Evolutionary conservation across 2,329 filamentous ascomycete genomes (phyloP), one percentile per base, ranked within the genome.

Genomic region (Thelonectria discophora): DNA sequence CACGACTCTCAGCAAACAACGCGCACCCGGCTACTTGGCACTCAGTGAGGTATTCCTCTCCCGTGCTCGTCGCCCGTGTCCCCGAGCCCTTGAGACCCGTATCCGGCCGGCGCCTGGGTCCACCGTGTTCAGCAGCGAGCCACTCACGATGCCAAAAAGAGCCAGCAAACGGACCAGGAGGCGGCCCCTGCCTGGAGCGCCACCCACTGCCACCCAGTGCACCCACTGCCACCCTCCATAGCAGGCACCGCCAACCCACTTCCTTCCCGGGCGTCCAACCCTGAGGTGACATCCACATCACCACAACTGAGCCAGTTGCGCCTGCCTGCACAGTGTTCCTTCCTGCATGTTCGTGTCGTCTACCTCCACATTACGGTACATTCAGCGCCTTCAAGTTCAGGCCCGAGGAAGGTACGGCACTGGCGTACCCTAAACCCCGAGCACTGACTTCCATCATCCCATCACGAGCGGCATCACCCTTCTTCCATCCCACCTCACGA

Each of bases 91-190:
- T 5, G 12, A 48, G 54, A n/a, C 45, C 37, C 34, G 54, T 34
- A 56, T 21, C 54, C 51, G 57, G 39, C 50, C 50, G 52, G 58
- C 58, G 58, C 43, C 52, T 47, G 58, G 47, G 27, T 37, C 39
- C 50, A 54, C 58, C 48, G 58, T 46, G 48, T 40, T 48, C 53
- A 47, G 37, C 49, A 40, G 42, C 66, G 68, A 66, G 58, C 62
- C 64, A 48, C 60, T 64, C 53, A 55, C 55, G 60, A 24, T 24
- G 4, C 24, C 24, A 4, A 4, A 24, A 24, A 24, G 24, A 7
- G 24, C 24, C 24, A 24, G 24, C 24, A 24, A 24, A 24, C 24
- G 24, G 24, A 7, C 24, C 24, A 24, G 24, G 24, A 24, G 24
- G 24, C 24, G 24, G 24, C 24, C 24, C 24, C 24, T 24, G 24